These are phyloP conservation scores for Sporothrix luriei DNA, from an alignment of 2,329 filamentous ascomycete species.

Conservation along the genomic window DNA sequence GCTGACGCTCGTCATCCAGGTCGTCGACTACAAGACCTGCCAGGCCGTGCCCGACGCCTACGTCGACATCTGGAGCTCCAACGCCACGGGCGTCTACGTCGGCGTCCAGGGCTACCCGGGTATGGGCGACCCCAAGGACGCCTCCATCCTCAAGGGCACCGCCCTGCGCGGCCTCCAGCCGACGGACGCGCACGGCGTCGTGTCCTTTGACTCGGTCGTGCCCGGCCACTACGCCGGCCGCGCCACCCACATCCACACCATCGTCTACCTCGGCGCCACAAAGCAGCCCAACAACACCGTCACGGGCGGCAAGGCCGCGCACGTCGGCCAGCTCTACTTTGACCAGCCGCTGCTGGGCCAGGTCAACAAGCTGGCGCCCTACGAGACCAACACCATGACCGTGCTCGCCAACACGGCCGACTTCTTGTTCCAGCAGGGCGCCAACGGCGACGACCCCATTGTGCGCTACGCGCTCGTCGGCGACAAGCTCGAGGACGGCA, in stretches of 20 bases:
- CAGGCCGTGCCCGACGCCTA: slow-evolving; percentile 52
- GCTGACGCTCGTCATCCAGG: slow-evolving; percentile 55
- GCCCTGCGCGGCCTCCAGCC: slow-evolving; percentile 51
- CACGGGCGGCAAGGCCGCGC: slow-evolving; percentile 54
- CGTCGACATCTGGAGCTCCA: slow-evolving; percentile 56
- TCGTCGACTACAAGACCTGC: slow-evolving; percentile 58
- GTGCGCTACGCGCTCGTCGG: slow-evolving; percentile 61
- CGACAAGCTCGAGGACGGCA: slow-evolving; percentile 53
- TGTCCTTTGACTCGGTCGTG: slow-evolving; percentile 48
- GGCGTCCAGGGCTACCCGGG: slow-evolving; percentile 41
- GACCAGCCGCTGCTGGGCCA: slow-evolving; percentile 56
- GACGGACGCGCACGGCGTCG: slow-evolving; percentile 48
- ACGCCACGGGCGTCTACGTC: slow-evolving; percentile 48
- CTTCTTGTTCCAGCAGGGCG: slow-evolving; percentile 49
- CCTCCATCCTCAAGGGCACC: slow-evolving; percentile 47
- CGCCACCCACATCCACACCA: slow-evolving; percentile 46
- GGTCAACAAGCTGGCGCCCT: slow-evolving; percentile 53
- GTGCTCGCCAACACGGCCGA: slow-evolving; percentile 58
- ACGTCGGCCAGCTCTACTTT: slow-evolving; percentile 64
- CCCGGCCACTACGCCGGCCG: slow-evolving; percentile 51
- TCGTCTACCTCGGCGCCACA: slow-evolving; percentile 42
- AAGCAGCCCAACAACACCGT: slow-evolving; percentile 54
- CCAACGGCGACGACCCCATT: slow-evolving; percentile 58
- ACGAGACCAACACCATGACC: slow-evolving; percentile 47
- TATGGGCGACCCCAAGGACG: slow-evolving; percentile 42